Conservation (phyloP, 148 eudicot species). For the Chenopodium suecicum region DNA sequence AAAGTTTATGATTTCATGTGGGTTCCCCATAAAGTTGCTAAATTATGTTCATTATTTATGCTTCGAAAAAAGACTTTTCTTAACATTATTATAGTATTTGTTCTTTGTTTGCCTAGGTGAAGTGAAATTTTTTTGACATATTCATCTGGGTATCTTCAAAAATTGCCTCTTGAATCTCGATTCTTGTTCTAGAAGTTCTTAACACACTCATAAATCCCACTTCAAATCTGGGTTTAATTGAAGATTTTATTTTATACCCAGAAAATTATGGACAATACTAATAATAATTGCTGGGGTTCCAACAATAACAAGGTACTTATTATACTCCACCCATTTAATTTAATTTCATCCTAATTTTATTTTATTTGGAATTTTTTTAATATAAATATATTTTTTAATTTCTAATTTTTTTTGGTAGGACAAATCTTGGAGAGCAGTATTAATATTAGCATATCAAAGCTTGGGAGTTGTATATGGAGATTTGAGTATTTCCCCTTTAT, state of each 20-base stretch:
- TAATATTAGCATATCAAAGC: conserved; percentile 85
- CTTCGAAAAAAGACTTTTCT: conserved; percentile 10
- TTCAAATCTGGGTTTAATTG: conserved; percentile 14
- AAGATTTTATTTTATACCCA: conserved; percentile 25
- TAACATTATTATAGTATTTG: background rate
- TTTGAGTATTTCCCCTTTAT: conserved; percentile 85
- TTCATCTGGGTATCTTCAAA: conserved; percentile 14
- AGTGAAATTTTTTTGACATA: background rate
- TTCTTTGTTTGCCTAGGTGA: background rate
- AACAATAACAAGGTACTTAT: conserved; percentile 50
- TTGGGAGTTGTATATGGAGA: conserved; percentile 95
- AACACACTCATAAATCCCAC: background rate
- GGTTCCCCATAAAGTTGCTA: conserved; percentile 31
- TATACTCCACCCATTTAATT: background rate
- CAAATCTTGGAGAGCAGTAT: conserved; percentile 67
- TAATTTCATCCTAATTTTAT: background rate
- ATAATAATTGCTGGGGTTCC: conserved; percentile 50
- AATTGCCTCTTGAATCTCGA: conserved; percentile 12
- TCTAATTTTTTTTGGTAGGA: conserved; percentile 31
- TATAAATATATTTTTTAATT: background rate
- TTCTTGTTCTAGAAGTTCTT: conserved; percentile 18
- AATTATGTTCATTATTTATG: conserved; percentile 22
- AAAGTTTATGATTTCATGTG: conserved; percentile 35
- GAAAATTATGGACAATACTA: conserved; percentile 44
- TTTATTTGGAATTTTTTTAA: background rate